A percentile compares a stretch with the other conserved stretches of the same genome.
phyloP scores from a whole-genome alignment of 2,329 filamentous ascomycete genomes.

The Cercospora zeina region DNA sequence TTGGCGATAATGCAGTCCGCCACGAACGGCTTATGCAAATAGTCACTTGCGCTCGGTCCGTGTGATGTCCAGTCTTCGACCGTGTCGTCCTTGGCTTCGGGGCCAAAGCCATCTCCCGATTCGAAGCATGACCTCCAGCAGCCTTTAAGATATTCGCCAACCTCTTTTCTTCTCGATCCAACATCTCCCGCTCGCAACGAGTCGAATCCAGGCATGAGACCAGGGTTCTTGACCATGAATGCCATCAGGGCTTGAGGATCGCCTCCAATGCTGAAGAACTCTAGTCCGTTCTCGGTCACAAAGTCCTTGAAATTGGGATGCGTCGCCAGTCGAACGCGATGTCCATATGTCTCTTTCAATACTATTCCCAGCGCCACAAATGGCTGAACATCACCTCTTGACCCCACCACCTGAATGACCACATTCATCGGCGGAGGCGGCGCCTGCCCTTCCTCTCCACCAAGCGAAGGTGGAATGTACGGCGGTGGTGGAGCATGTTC shows the following conservation, averaged over 20 bases:
- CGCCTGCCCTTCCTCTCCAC: constrained; percentile 61
- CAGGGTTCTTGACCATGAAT: constrained; percentile 89
- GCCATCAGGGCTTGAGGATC: constrained; percentile 59
- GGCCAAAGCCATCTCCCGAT: constrained; percentile 64
- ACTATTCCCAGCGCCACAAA: constrained; percentile 54
- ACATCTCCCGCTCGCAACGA: constrained; percentile 76
- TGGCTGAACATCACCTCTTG: constrained; percentile 53
- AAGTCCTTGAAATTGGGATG: constrained; percentile 54
- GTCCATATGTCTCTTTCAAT: constrained; percentile 51
- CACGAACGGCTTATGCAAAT: constrained; percentile 65
- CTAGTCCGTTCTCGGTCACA: constrained; percentile 52
- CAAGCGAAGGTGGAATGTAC: constrained; percentile 72
- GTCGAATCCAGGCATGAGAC: constrained; percentile 79
- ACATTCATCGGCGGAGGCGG: constrained; percentile 52
- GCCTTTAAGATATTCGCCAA: constrained; percentile 76
- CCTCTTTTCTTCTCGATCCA: constrained; percentile 69
- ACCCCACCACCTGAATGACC: constrained; percentile 53
- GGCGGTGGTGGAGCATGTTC: constrained; percentile 59
- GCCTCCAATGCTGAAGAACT: constrained; percentile 55
- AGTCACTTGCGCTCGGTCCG: constrained; percentile 44
- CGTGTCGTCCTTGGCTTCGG: constrained; percentile 41
- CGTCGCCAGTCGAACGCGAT: constrained; percentile 52
- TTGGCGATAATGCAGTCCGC: constrained; percentile 81
- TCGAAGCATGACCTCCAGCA: constrained; percentile 87
- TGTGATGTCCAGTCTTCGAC: constrained; percentile 52